These are phyloP conservation scores for Endogone sp. DNA, from an alignment of 192 early-diverging fungal genomes.

Conservation along the genomic window DNA sequence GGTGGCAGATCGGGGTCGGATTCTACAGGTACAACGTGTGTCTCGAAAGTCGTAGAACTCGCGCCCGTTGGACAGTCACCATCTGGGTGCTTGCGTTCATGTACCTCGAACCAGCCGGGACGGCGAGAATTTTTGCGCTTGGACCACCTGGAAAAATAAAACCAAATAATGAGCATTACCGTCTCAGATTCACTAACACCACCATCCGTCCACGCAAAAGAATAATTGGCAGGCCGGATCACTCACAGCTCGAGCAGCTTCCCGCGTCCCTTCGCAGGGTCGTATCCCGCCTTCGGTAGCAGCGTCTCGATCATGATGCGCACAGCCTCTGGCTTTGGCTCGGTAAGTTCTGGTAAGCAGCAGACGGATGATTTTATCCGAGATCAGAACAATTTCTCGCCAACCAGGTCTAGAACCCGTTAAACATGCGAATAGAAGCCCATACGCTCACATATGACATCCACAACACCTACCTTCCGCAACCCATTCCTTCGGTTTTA, in stretches of 20 bases:
- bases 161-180: too few relatives aligned
- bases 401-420: too few relatives aligned
- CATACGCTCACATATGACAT: background rate
- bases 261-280: slow-evolving; percentile 32
- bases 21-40: too few relatives aligned
- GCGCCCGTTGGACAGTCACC: background rate
- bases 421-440: too few relatives aligned
- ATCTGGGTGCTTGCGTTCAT: slow-evolving; percentile 1
- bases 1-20: too few relatives aligned
- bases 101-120: slow-evolving; percentile 28
- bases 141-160: slow-evolving; percentile 20
- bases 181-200: background rate
- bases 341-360: slow-evolving; percentile 47
- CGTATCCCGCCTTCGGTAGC: slow-evolving; percentile 43
- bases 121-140: slow-evolving; percentile 12
- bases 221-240: slow-evolving; percentile 5
- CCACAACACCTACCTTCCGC: slow-evolving; percentile 25
- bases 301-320: slow-evolving; percentile 59
- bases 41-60: too few relatives aligned
- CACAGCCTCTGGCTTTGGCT: slow-evolving; percentile 43
- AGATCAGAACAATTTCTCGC: too few relatives aligned
- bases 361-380: too few relatives aligned
- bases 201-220: background rate
- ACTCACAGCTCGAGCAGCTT: slow-evolving; percentile 47
- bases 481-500: slow-evolving; percentile 45